Evolutionary conservation across 805 yeast species (phyloP).

Genomic region (Ogataea methylovora): DNA sequence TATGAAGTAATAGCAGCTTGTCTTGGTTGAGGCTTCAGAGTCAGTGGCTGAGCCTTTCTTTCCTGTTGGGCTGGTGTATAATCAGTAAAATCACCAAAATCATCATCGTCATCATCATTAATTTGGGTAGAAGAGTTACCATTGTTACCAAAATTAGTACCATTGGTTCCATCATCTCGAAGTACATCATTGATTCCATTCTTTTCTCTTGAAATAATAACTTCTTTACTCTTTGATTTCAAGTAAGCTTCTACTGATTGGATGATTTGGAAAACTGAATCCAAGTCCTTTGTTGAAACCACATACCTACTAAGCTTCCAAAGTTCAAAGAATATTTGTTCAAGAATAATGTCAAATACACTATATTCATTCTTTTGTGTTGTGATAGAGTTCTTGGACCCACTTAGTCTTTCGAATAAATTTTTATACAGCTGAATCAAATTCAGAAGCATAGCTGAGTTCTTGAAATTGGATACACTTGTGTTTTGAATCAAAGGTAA

Average conservation of each 20-base stretch:
- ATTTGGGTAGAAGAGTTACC: not conserved
- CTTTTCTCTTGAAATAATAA: conserved; percentile 6
- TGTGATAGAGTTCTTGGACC: conserved; percentile 10
- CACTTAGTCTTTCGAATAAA: conserved; percentile 19
- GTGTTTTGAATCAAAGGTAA: conserved; percentile 59
- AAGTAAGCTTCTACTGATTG: conserved; percentile 13
- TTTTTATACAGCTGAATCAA: conserved; percentile 21
- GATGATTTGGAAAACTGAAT: conserved; percentile 9
- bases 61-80: not conserved
- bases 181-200: not conserved
- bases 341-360: conserved; percentile 21
- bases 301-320: conserved; percentile 25
- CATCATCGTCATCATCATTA: conserved; percentile 6
- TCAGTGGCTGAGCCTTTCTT: conserved; percentile 1
- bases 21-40: not conserved
- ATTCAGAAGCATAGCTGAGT: conserved; percentile 21
- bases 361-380: conserved; percentile 15
- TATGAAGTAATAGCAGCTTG: conserved; percentile 1
- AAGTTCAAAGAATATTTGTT: conserved; percentile 24
- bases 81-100: conserved; percentile 9
- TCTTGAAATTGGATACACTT: conserved; percentile 23
- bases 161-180: not conserved
- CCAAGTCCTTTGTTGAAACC: conserved; percentile 14
- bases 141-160: not conserved
- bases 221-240: conserved; percentile 9